Evolutionary conservation across 2,329 filamentous ascomycete species (phyloP), one percentile per base, ranked within the genome.

Genomic region (Botryotinia narcissicola): DNA sequence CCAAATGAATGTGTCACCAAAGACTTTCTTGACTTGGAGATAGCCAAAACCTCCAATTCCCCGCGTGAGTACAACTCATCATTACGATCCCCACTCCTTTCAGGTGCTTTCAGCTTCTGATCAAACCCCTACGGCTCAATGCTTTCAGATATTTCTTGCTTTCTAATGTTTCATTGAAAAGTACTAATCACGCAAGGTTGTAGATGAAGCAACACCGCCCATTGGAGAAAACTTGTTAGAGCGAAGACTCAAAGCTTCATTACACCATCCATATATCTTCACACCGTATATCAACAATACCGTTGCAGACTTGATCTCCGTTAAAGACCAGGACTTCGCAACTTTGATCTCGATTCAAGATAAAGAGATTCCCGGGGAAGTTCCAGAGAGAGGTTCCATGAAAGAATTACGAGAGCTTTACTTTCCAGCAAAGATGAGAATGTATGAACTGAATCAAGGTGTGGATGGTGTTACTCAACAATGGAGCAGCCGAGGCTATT

Each of bases 261-360:
- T 54, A 10, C 54, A 70, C 35, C 61, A 68, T 62, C 71, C 74
- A 1, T 70, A 73, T 42, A 73, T 75, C 22, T 75, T 68, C 46
- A 59, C 46, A 22, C 74, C 73, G 3, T 67, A 70, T 20, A 48
- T 75, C 25, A 62, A 59, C 25, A 48, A 60, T 44, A 71, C 73
- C 2, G 22, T 70, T 22, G 48, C 73, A 67, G 37, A 35, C 72
- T 20, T 69, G 18, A 44, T 69, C 18, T 69, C 66, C 14, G 35
- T 63, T 14, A 46, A 32, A 42, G 37, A 42, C 12, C 60, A 72
- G 32, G 4, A 25, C 5, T 20, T 40, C n/a, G 14, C 35, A 46
- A 9, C 42, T 35, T 44, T 42, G 35, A 29, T 71, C 29, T 46
- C 54, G 20, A 37, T 48, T 66, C 63, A 66, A 48, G 29, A 66